Percentiles rank a stretch among this genome's conserved stretches.
Conservation (phyloP, 2,329 filamentous ascomycete genomes). For the Pleomassaria siparia region DNA sequence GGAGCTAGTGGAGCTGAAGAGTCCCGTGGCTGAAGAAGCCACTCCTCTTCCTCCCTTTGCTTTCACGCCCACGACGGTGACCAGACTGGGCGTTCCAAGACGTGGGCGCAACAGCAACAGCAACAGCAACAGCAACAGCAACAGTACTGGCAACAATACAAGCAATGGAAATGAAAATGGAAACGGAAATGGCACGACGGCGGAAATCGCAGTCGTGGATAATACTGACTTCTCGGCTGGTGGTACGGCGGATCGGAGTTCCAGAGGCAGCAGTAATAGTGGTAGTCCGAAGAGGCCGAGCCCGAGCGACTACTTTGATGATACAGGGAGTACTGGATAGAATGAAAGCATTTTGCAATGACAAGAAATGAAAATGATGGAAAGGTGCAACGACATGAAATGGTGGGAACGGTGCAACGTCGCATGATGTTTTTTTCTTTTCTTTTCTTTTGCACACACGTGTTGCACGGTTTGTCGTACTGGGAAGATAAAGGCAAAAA, state of each 20-base stretch:
- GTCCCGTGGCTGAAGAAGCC: slow-evolving; percentile 24
- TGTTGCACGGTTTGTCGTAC: too few relatives aligned
- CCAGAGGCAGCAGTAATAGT: slow-evolving; percentile 10
- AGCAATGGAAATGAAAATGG: too few relatives aligned
- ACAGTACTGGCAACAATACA: too few relatives aligned
- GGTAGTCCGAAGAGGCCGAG: slow-evolving; percentile 10
- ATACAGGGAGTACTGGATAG: neutral
- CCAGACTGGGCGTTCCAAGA: slow-evolving; percentile 30
- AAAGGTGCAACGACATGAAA: too few relatives aligned
- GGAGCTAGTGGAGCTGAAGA: slow-evolving; percentile 49
- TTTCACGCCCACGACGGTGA: slow-evolving; percentile 33
- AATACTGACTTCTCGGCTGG: slow-evolving; percentile 13
- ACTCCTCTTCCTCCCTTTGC: slow-evolving; percentile 32
- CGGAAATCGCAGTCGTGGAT: slow-evolving; percentile 1
- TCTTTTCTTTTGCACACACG: too few relatives aligned
- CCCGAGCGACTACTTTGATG: slow-evolving; percentile 13
- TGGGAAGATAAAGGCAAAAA: too few relatives aligned
- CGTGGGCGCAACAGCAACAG: slow-evolving; percentile 14
- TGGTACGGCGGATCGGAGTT: slow-evolving; percentile 9
- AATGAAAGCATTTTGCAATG: too few relatives aligned
- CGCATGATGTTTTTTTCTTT: too few relatives aligned
- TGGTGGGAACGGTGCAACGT: too few relatives aligned
- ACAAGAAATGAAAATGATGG: too few relatives aligned
- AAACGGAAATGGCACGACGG: slow-evolving; percentile 15
- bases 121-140: too few relatives aligned